Conservation (phyloP, 2,329 filamentous ascomycete genomes). For the Cladophialophora bantiana region DNA sequence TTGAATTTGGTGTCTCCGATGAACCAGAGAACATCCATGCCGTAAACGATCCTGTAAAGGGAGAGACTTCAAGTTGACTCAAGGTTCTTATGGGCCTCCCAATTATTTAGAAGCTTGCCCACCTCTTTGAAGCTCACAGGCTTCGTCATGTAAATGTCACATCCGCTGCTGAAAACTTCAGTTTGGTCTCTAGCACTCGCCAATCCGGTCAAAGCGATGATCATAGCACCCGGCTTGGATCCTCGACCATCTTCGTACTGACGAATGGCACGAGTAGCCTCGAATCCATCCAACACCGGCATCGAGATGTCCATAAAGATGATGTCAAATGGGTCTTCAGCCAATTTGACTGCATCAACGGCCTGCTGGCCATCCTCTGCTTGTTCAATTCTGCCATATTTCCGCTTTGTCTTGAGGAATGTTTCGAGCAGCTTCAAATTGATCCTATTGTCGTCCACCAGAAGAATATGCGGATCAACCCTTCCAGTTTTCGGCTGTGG, state of each 20-base stretch:
- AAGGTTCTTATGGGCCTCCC: slow-evolving; percentile 29
- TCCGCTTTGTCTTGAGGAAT: slow-evolving; percentile 47
- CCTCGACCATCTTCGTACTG: slow-evolving; percentile 39
- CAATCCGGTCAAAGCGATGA: slow-evolving; percentile 49
- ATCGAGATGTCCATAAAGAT: slow-evolving; percentile 59
- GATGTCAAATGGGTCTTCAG: slow-evolving; percentile 46
- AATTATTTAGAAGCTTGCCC: slow-evolving; percentile 45
- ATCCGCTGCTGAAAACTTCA: slow-evolving; percentile 46
- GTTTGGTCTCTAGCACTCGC: slow-evolving; percentile 44
- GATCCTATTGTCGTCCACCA: slow-evolving; percentile 54
- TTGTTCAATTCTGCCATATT: slow-evolving; percentile 47
- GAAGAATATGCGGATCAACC: slow-evolving; percentile 40
- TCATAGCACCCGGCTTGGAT: slow-evolving; percentile 36
- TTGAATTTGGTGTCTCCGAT: background rate
- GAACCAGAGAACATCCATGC: background rate
- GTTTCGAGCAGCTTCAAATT: slow-evolving; percentile 51
- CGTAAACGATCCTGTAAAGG: background rate
- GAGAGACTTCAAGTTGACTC: background rate
- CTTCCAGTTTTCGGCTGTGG: background rate
- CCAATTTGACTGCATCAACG: slow-evolving; percentile 46
- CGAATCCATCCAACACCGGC: slow-evolving; percentile 56
- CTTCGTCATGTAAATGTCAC: slow-evolving; percentile 49
- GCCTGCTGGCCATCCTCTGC: slow-evolving; percentile 51
- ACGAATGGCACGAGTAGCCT: slow-evolving; percentile 54
- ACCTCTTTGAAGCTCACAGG: slow-evolving; percentile 48